Conservation (phyloP, 2,329 filamentous ascomycete genomes). For the Penicillium olsonii region DNA sequence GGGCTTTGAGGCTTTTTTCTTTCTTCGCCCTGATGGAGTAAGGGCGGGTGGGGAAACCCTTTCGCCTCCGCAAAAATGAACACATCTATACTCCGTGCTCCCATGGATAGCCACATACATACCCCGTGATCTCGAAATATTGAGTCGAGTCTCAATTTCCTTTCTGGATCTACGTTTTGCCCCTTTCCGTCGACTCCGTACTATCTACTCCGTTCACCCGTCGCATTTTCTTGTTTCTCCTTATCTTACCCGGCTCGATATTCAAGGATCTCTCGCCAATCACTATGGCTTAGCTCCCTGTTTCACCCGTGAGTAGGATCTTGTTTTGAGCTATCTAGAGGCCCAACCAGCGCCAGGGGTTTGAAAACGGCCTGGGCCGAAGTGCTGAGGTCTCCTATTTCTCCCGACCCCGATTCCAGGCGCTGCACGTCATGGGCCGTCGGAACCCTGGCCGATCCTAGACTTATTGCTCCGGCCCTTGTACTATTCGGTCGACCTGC, state of each 20-base stretch:
- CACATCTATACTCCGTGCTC: background rate
- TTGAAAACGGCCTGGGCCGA: conserved; percentile 20
- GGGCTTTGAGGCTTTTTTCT: conserved; percentile 12
- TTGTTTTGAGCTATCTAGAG: conserved; percentile 6
- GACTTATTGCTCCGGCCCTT: conserved; percentile 6
- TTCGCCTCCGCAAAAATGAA: conserved; percentile 13
- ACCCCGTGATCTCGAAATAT: conserved; percentile 3
- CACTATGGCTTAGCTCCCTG: conserved; percentile 23
- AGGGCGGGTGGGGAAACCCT: conserved; percentile 18
- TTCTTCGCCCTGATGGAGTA: conserved; percentile 15
- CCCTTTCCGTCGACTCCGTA: conserved; percentile 1
- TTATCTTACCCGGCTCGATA: conserved; percentile 17
- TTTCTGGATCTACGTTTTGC: background rate
- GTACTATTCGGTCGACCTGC: background rate
- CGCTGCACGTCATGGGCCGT: conserved; percentile 20
- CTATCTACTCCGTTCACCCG: too few species aligned
- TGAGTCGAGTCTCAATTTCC: background rate
- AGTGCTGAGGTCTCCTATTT: conserved; percentile 23
- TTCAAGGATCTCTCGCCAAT: conserved; percentile 20
- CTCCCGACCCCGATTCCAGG: conserved; percentile 14
- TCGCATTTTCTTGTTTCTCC: conserved; percentile 9
- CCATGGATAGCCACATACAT: too few species aligned
- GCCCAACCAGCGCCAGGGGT: conserved; percentile 14
- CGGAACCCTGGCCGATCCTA: background rate
- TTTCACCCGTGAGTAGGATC: conserved; percentile 20